A percentile compares a stretch with the other conserved stretches of the same genome.
These are phyloP conservation scores for Peronospora tabacina DNA, from an alignment of 352 stramenopile species.

Conservation along the genomic window DNA sequence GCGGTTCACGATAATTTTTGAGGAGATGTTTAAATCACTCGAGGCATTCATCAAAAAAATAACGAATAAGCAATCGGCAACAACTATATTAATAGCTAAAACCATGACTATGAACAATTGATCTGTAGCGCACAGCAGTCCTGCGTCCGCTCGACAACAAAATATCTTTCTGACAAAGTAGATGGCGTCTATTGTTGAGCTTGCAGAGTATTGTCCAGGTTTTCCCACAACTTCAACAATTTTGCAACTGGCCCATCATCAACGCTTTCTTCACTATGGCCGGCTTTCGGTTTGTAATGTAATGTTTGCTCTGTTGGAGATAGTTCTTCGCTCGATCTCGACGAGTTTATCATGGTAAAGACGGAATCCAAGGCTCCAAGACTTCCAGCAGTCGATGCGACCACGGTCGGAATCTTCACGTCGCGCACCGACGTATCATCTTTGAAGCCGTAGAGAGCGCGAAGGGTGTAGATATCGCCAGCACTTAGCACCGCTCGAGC, in stretches of 20 bases:
- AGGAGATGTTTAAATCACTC: no score
- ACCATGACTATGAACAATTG: slow-evolving; percentile 2
- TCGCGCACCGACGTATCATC: slow-evolving; percentile 24
- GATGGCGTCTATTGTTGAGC: slow-evolving; percentile 10
- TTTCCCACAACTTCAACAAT: slow-evolving; percentile 26
- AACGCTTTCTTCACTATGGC: slow-evolving; percentile 20
- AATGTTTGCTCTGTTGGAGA: slow-evolving; percentile 7
- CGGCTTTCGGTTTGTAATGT: slow-evolving; percentile 25
- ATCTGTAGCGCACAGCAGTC: not conserved
- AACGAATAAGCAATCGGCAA: slow-evolving; percentile 1
- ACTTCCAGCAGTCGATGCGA: slow-evolving; percentile 12
- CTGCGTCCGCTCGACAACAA: not conserved
- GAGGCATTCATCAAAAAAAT: slow-evolving; percentile 8
- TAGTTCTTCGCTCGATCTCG: slow-evolving; percentile 2
- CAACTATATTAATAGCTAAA: slow-evolving; percentile 1
- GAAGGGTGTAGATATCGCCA: slow-evolving; percentile 58
- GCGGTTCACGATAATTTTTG: slow-evolving; percentile 1
- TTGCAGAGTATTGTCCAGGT: slow-evolving; percentile 21
- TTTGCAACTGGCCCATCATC: slow-evolving; percentile 7
- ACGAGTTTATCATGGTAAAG: slow-evolving; percentile 14
- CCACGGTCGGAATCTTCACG: slow-evolving; percentile 28
- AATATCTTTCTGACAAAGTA: slow-evolving; percentile 1
- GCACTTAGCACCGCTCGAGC: slow-evolving; percentile 44
- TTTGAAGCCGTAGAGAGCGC: slow-evolving; percentile 46
- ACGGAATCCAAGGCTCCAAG: slow-evolving; percentile 12